These are phyloP conservation scores for Diaporthe velutina DNA, from an alignment of 2,329 filamentous ascomycete genomes.

Conservation along the genomic window DNA sequence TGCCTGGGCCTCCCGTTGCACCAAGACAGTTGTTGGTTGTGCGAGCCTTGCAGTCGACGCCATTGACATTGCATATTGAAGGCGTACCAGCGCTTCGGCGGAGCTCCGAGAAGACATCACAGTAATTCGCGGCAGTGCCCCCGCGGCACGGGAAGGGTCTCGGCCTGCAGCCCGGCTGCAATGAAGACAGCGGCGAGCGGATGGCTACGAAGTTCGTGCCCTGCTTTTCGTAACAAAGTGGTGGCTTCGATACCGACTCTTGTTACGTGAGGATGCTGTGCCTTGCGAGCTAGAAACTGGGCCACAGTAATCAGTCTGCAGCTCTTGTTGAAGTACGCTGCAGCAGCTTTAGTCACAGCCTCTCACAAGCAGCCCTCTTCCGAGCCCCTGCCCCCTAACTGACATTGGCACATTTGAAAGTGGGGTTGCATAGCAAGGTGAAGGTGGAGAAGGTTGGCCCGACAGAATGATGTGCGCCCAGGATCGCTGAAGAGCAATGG, in stretches of 20 bases:
- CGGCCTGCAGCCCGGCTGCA: slow-evolving; percentile 4
- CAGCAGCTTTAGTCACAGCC: not conserved
- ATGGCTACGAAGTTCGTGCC: not conserved
- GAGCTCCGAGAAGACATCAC: slow-evolving; percentile 12
- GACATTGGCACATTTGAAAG: slow-evolving; percentile 7
- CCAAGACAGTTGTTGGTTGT: not conserved
- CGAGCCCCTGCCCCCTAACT: slow-evolving; percentile 5
- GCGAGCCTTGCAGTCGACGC: not conserved
- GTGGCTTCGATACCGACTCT: not conserved
- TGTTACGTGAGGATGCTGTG: not conserved
- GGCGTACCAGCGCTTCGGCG: not conserved
- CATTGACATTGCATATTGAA: slow-evolving; percentile 10
- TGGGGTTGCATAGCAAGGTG: not conserved
- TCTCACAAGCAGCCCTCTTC: not conserved
- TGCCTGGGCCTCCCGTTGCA: not conserved
- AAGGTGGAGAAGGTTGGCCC: slow-evolving; percentile 4
- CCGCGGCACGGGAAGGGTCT: not conserved
- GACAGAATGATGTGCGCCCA: slow-evolving; percentile 19
- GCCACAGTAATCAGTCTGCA: slow-evolving; percentile 1
- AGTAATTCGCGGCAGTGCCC: not conserved
- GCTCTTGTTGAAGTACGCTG: not conserved
- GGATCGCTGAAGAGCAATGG: slow-evolving; percentile 14
- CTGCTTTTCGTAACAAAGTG: not conserved
- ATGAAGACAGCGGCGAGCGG: not conserved
- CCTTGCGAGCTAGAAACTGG: not conserved